Evolutionary conservation across 495 filamentous ascomycete species (phyloP).

Genomic region (Friedmanniomyces endolithicus): DNA sequence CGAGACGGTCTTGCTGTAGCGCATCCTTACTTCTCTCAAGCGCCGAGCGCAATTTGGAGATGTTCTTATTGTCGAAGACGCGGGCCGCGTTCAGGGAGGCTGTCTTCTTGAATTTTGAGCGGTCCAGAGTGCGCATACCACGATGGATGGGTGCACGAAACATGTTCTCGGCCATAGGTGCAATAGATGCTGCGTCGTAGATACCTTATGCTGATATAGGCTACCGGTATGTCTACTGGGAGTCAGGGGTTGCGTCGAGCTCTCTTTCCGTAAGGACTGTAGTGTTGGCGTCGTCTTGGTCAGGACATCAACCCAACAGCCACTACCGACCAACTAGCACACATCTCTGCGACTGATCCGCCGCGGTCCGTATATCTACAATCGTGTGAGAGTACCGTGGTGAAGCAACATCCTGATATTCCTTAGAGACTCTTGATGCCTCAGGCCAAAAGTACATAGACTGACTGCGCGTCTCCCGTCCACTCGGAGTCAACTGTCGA

Average conservation of each 20-base stretch:
- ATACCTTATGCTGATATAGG: not conserved
- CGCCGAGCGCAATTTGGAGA: conserved; percentile 50
- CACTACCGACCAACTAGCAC: no score
- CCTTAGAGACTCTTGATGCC: no score
- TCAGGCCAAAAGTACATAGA: no score
- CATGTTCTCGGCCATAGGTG: conserved; percentile 33
- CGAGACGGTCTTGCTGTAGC: conserved; percentile 48
- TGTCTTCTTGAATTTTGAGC: conserved; percentile 65
- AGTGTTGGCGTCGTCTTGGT: not conserved
- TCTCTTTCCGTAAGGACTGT: not conserved
- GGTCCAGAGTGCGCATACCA: conserved; percentile 65
- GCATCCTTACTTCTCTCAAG: conserved; percentile 48
- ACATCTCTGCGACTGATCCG: no score
- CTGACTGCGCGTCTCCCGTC: no score
- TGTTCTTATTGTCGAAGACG: conserved; percentile 57
- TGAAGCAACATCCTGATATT: no score
- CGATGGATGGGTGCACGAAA: conserved; percentile 77
- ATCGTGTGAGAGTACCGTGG: no score
- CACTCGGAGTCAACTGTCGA: no score
- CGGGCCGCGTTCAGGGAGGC: conserved; percentile 67
- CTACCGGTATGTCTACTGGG: not conserved
- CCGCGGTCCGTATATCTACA: no score
- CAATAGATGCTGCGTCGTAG: no score
- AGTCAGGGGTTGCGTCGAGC: not conserved
- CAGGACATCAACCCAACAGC: not conserved